Evolutionary conservation across 371 early-diverging fungal genomes (phyloP), one percentile per base, ranked within the genome.

Genomic region (Catenaria anguillulae): DNA sequence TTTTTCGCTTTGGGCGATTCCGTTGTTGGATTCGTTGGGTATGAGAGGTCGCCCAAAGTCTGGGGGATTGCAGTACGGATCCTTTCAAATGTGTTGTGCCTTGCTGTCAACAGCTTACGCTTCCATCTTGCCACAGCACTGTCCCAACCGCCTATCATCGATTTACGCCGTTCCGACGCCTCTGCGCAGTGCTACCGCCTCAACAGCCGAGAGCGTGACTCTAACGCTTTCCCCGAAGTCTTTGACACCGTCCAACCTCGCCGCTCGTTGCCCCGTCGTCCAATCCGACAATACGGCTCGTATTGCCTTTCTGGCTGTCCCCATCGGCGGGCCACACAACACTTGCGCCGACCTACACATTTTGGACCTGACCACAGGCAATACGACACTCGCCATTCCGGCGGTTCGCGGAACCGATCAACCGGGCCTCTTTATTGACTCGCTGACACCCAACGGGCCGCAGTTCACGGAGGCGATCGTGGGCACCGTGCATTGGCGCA

Each of bases 321-420:
- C 60, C 1, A 61, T 71, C 33, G 81, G 82, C 13, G 85, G 85
- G 10, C 76, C 85, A 21, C 85, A 84, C 60, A 74, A 70, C 42
- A 63, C 76, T 26, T 76, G 78, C 31, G 68, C 73, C 29, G 71
- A 63, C 62, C 62, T 84, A 31, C 48, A 70, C 59, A 62, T 52
- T 35, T 64, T 66, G 24, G 63, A 66, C 34, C 43, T 73, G 24
- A 48, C 63, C 0, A 69, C 69, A n/a, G 71, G 69, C 56, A 37
- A 62, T n/a, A n/a, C n/a, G n/a, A n/a, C n/a, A n/a, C n/a, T n/a
- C n/a, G n/a, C n/a, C n/a, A n/a, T n/a, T n/a, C n/a, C n/a, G n/a
- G n/a, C n/a, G n/a, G n/a, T n/a, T n/a, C n/a, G n/a, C n/a, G n/a
- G n/a, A n/a, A n/a, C n/a, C n/a, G n/a, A n/a, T n/a, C 21, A 46